phyloP scores from a whole-genome alignment of 192 early-diverging fungal species.

The Umbelopsis isabellina region DNA sequence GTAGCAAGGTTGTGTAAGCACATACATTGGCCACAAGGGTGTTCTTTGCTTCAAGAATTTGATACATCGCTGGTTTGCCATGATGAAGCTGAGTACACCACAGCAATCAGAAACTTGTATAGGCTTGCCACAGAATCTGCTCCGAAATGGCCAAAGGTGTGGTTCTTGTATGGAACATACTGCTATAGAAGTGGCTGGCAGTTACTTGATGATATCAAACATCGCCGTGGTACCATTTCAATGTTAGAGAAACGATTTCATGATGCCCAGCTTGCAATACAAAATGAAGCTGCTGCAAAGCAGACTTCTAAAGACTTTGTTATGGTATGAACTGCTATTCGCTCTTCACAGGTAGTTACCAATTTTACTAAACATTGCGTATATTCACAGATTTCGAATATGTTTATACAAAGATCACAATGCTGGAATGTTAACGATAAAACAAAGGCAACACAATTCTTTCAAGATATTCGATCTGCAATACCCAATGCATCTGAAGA shows the following conservation, averaged over 20 bases:
- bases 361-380: neutral
- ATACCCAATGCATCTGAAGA: neutral
- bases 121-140: neutral
- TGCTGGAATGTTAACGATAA: constrained; percentile 5
- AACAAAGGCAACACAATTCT: neutral
- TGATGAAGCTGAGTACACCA: neutral
- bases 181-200: constrained; percentile 59
- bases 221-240: neutral
- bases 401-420: neutral
- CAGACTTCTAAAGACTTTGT: neutral
- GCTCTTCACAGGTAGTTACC: neutral
- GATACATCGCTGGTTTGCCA: neutral
- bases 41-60: neutral
- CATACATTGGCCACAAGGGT: neutral
- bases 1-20: neutral
- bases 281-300: neutral
- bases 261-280: neutral
- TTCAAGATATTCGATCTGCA: neutral
- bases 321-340: neutral
- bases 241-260: neutral
- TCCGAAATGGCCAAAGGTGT: constrained; percentile 48
- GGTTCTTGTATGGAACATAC: constrained; percentile 65
- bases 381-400: neutral
- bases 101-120: neutral
- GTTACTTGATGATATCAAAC: constrained; percentile 53